Evolutionary conservation across 257 asterid species (phyloP), one percentile per base, ranked within the genome.

Genomic region (Primulina huaijiensis): DNA sequence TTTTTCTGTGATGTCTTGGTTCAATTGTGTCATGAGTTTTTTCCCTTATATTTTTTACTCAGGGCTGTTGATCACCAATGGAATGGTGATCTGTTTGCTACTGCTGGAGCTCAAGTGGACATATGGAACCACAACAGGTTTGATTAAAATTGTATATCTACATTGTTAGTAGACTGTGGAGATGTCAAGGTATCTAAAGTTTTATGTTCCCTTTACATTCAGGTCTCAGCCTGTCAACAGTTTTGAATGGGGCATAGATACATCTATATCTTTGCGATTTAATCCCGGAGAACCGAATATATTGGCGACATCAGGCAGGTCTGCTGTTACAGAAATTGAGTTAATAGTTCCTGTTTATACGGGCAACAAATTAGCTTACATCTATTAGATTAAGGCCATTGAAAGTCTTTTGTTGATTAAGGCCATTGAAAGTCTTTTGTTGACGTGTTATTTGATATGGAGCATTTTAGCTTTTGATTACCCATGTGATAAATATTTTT

Each of bases 71-170:
- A 94, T 82, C 97, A 94, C 79, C 96, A 91, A 79, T 84, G 81
- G 83, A 86, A 90, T 58, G 95, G 97, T 67, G 89, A 88, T 37
- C 92, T 87, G 63, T 94, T 94, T 86, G 97, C 99, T 62, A 91
- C 97, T 14, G 97, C 92, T 57, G 97, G 97, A 75, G 96, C 97
- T 80, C 96, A 91, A 86, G 86, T 94, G 60, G 97, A 91, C 70
- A 85, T 91, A 73, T 94, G 99, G 99, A 87, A 94, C 84, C 97
- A 89, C 79, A 87, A 86, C 93, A 90, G 97, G 97, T 88, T 66
- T 70, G 27, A 62, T 38, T 73, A 30, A 60, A 35, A 67, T 60
- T 17, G 50, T 30, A 30, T 46, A 52, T 67, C 37, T 40, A 57
- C 35, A 53, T 29, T 8, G 1, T 52, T 29, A 5, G 58, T 37